phyloP scores from a whole-genome alignment of 768 basidiomycete species.

The Suillus weaverae region DNA sequence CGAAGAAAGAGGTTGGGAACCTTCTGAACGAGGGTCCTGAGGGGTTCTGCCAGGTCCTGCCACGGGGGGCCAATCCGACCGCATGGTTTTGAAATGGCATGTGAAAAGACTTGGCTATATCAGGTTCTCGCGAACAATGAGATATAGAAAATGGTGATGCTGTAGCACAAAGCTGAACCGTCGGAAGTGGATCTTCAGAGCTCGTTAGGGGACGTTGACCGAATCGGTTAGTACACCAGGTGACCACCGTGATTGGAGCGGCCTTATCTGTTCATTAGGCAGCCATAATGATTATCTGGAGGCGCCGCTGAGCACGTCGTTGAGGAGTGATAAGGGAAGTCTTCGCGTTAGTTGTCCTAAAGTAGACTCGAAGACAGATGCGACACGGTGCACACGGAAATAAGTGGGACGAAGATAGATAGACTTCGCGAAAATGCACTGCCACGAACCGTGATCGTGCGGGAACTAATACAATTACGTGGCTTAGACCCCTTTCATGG shows the following conservation, averaged over 20 bases:
- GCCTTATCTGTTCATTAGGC: not conserved
- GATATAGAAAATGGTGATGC: not conserved
- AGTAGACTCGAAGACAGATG: not conserved
- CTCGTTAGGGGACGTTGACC: not conserved
- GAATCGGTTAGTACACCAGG: not conserved
- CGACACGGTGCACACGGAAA: conserved; percentile 1
- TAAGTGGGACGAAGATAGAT: conserved; percentile 7
- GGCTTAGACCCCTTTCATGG: not conserved
- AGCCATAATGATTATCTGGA: not conserved
- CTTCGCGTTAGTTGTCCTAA: not conserved
- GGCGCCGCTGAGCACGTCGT: not conserved
- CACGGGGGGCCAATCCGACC: not conserved
- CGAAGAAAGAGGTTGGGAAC: not conserved
- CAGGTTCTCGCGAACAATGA: not conserved
- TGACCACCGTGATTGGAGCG: not conserved
- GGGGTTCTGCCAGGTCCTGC: not conserved
- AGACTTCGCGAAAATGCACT: conserved; percentile 12
- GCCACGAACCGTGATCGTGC: not conserved
- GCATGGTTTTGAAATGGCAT: not conserved
- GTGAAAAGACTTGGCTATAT: not conserved
- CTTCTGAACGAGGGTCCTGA: not conserved
- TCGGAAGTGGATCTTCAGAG: not conserved
- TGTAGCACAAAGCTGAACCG: not conserved
- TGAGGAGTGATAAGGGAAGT: not conserved
- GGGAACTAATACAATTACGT: not conserved